Percentiles rank a stretch among this genome's conserved stretches.
phyloP scores from a whole-genome alignment of 2,329 filamentous ascomycete genomes.

The Hypoxylon sp. region DNA sequence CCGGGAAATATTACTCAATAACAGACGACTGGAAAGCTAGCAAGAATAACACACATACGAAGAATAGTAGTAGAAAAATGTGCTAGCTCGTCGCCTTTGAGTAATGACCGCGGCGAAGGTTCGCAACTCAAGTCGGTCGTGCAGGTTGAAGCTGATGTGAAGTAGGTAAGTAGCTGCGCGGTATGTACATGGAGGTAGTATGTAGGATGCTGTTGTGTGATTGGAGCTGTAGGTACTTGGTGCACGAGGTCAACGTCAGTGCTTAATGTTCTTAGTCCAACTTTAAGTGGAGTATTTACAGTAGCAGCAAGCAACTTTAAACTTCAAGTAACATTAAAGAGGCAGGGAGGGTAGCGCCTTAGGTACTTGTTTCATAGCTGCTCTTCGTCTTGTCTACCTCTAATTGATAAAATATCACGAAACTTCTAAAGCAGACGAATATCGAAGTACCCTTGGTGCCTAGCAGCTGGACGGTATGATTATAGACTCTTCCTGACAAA shows the following conservation, averaged over 20 bases:
- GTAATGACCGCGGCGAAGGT: neutral
- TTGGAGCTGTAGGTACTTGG: conserved; percentile 28
- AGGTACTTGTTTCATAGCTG: neutral
- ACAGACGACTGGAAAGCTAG: conserved; percentile 11
- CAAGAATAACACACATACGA: conserved; percentile 4
- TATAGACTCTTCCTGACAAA: too few relatives aligned
- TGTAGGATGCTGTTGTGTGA: conserved; percentile 20
- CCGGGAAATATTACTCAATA: conserved; percentile 34
- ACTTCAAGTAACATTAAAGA: neutral
- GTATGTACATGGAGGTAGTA: too few relatives aligned
- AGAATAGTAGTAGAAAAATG: neutral
- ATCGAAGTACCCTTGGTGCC: neutral
- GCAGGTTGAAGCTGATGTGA: conserved; percentile 2
- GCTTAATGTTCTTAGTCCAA: conserved; percentile 29
- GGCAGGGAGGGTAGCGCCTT: neutral
- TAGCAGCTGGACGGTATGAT: too few relatives aligned
- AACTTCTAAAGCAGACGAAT: neutral
- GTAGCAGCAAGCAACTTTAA: neutral
- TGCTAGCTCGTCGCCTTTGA: neutral
- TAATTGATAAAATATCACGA: neutral
- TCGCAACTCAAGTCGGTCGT: conserved; percentile 6
- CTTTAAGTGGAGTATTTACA: conserved; percentile 35
- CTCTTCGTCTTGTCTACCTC: neutral
- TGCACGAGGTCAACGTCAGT: conserved; percentile 34
- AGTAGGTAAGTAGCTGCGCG: conserved; percentile 12